A percentile compares a stretch with the other conserved stretches of the same genome.
These are phyloP conservation scores for Xylaria grammica DNA, from an alignment of 495 filamentous ascomycete genomes.

Conservation along the genomic window DNA sequence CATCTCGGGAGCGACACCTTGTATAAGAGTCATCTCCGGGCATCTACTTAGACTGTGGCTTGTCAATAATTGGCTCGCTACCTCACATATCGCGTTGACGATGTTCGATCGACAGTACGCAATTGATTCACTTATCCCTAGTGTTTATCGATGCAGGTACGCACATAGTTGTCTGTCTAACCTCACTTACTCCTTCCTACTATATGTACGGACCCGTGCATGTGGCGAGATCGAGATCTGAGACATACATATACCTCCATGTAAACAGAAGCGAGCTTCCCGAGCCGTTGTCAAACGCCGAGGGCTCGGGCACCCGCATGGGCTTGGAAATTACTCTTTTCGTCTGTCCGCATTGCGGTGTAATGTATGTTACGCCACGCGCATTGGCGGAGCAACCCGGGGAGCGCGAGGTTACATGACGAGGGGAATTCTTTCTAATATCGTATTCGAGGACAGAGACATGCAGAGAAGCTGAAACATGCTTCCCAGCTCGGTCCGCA, in stretches of 20 bases:
- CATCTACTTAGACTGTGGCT: too few species aligned
- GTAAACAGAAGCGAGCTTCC: neutral
- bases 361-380: neutral
- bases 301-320: neutral
- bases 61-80: too few species aligned
- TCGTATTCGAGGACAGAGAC: conserved; percentile 2
- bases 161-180: too few species aligned
- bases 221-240: neutral
- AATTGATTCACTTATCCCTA: too few species aligned
- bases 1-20: too few species aligned
- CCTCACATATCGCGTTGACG: too few species aligned
- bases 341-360: neutral
- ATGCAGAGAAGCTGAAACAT: neutral
- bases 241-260: neutral
- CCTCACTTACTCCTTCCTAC: too few species aligned
- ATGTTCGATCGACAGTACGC: too few species aligned
- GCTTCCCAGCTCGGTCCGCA: neutral
- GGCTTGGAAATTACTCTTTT: neutral
- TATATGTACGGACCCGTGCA: neutral
- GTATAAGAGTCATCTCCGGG: too few species aligned
- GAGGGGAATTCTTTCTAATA: neutral
- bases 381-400: neutral
- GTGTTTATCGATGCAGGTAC: too few species aligned
- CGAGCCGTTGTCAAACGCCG: neutral
- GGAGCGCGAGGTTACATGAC: neutral